Evolutionary conservation across 805 yeast genomes (phyloP).

Genomic region (Kluyveromyces wickerhamii): DNA sequence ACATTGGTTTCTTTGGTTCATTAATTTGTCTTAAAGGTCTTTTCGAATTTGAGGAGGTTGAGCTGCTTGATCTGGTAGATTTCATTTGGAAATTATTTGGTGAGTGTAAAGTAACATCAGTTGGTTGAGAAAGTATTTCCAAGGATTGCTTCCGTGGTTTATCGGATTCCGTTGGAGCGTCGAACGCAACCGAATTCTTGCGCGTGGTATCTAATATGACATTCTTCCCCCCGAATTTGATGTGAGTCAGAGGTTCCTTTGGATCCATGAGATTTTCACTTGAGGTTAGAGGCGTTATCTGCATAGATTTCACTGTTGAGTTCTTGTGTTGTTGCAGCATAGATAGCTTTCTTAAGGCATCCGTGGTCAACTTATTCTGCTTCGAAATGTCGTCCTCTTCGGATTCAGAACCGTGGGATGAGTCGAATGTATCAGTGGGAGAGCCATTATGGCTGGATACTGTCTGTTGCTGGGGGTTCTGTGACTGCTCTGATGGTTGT

Average conservation of each 20-base stretch:
- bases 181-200: constrained; percentile 8
- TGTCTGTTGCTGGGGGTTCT: neutral
- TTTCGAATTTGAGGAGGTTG: constrained; percentile 9
- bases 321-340: constrained; percentile 15
- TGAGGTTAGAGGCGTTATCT: constrained; percentile 6
- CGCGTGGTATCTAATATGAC: constrained; percentile 24
- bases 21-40: constrained; percentile 54
- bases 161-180: constrained; percentile 1
- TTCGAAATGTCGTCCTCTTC: constrained; percentile 22
- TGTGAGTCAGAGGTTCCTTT: constrained; percentile 17
- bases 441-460: constrained; percentile 7
- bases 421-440: constrained; percentile 9
- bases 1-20: constrained; percentile 78
- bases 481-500: neutral
- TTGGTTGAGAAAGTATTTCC: constrained; percentile 15
- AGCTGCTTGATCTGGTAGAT: neutral
- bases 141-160: constrained; percentile 12
- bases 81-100: neutral
- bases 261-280: constrained; percentile 6
- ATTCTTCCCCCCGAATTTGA: constrained; percentile 24
- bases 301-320: neutral
- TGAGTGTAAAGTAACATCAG: constrained; percentile 5
- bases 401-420: constrained; percentile 17
- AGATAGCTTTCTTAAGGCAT: constrained; percentile 33
- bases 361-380: constrained; percentile 32